Conservation (phyloP, 306 rosid species). For the Quercus berberidifolia region DNA sequence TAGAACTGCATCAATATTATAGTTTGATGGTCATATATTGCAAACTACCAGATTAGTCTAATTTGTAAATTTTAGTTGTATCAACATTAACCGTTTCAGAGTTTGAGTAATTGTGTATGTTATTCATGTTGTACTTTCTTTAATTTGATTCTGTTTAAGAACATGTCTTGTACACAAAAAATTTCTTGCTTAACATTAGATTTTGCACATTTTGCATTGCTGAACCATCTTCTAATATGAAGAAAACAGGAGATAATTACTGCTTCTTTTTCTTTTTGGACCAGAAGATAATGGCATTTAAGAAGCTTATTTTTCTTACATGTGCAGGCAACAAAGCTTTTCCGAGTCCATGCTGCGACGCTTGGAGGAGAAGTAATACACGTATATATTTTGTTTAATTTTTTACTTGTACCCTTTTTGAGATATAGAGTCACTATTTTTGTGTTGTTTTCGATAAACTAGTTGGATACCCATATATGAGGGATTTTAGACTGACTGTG, state of each 20-base stretch:
- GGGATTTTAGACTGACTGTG: neutral
- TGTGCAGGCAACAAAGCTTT: constrained; percentile 84
- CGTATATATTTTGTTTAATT: neutral
- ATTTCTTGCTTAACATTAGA: no score
- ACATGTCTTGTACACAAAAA: no score
- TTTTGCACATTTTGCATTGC: neutral
- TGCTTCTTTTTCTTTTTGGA: neutral
- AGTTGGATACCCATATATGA: neutral
- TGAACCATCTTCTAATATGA: neutral
- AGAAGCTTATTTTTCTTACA: constrained; percentile 14
- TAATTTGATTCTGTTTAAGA: no score
- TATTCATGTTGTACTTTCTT: no score
- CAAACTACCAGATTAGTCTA: neutral
- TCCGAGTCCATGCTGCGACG: constrained; percentile 77
- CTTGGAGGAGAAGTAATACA: constrained; percentile 64
- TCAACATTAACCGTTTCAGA: no score
- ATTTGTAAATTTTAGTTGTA: no score
- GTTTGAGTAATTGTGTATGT: no score
- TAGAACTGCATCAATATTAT: neutral
- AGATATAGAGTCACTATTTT: neutral
- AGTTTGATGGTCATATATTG: neutral
- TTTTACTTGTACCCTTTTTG: neutral
- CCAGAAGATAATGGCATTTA: neutral
- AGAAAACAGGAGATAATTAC: neutral
- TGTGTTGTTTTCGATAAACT: neutral